Conservation (phyloP, 176 grass and related monocot genomes). For the Aegilops speltoides region DNA sequence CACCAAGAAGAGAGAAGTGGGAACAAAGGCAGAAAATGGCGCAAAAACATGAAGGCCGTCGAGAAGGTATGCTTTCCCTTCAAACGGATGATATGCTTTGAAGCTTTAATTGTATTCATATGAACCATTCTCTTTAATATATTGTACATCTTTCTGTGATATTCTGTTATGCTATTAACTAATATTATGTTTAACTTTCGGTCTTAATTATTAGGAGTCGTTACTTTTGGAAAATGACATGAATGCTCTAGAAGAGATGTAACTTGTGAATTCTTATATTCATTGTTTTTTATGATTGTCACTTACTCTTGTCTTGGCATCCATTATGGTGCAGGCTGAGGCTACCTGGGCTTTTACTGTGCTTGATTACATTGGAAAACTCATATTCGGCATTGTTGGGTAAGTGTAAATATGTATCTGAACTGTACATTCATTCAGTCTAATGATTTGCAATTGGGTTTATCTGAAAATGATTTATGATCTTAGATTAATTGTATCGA, state of each 20-base stretch:
- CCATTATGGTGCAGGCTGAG: slow-evolving; percentile 71
- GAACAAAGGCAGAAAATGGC: slow-evolving; percentile 91
- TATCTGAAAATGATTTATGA: slow-evolving; percentile 8
- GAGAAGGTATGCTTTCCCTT: slow-evolving; percentile 55
- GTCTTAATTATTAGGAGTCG: slow-evolving; percentile 58
- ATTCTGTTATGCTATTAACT: neutral
- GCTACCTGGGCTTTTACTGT: slow-evolving; percentile 93
- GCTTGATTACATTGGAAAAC: slow-evolving; percentile 87
- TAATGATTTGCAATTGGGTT: neutral
- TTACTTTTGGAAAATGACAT: slow-evolving; percentile 92
- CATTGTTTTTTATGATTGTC: slow-evolving; percentile 14
- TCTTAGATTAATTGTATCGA: slow-evolving; percentile 89
- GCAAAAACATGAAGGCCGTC: slow-evolving; percentile 94
- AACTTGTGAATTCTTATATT: slow-evolving; percentile 23
- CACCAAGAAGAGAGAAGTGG: slow-evolving; percentile 94
- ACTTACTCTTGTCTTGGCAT: slow-evolving; percentile 33
- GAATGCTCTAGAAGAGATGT: slow-evolving; percentile 98
- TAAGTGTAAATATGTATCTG: slow-evolving; percentile 42
- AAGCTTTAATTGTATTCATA: neutral
- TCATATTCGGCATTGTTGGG: slow-evolving; percentile 80
- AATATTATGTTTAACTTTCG: neutral
- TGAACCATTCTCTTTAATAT: neutral
- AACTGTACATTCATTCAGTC: neutral
- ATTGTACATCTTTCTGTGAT: neutral
- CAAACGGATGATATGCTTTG: neutral